Percentiles rank a stretch among this genome's conserved stretches.
These are phyloP conservation scores for Colletotrichum truncatum DNA, from an alignment of 2,329 filamentous ascomycete genomes.

Conservation along the genomic window DNA sequence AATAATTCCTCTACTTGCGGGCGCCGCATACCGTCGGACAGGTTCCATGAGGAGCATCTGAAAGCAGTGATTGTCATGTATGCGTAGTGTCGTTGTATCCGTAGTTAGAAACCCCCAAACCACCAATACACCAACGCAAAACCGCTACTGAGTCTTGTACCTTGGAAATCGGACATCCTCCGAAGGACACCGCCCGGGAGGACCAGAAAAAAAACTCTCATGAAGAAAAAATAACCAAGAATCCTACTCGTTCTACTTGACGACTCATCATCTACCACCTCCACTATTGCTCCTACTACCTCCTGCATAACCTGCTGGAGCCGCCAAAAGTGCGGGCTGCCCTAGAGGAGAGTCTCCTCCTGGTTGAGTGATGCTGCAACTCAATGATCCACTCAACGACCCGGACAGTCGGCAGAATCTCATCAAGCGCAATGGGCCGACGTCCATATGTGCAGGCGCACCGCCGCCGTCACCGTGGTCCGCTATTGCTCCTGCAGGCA, in stretches of 20 bases:
- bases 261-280: slow-evolving; percentile 3
- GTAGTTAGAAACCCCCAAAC: neutral
- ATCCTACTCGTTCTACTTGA: too few species aligned
- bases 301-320: slow-evolving; percentile 10
- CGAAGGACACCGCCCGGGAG: neutral
- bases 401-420: slow-evolving; percentile 15
- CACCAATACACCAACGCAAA: neutral
- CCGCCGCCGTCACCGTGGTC: slow-evolving; percentile 17
- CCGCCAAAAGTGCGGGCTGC: neutral
- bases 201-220: slow-evolving; percentile 5
- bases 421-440: slow-evolving; percentile 17
- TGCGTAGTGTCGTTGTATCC: neutral
- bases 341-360: neutral
- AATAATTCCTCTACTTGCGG: neutral
- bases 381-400: slow-evolving; percentile 24
- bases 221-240: too few species aligned
- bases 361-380: slow-evolving; percentile 20
- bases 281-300: slow-evolving; percentile 20
- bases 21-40: slow-evolving; percentile 18
- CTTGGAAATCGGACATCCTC: slow-evolving; percentile 1
- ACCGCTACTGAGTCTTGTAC: neutral
- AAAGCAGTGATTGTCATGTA: slow-evolving; percentile 16
- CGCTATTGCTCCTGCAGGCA: neutral
- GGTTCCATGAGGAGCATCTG: slow-evolving; percentile 7
- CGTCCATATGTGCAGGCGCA: slow-evolving; percentile 17